Evolutionary conservation across 2,329 filamentous ascomycete genomes (phyloP), one percentile per base, ranked within the genome.

Genomic region (Apiospora saccharicola): DNA sequence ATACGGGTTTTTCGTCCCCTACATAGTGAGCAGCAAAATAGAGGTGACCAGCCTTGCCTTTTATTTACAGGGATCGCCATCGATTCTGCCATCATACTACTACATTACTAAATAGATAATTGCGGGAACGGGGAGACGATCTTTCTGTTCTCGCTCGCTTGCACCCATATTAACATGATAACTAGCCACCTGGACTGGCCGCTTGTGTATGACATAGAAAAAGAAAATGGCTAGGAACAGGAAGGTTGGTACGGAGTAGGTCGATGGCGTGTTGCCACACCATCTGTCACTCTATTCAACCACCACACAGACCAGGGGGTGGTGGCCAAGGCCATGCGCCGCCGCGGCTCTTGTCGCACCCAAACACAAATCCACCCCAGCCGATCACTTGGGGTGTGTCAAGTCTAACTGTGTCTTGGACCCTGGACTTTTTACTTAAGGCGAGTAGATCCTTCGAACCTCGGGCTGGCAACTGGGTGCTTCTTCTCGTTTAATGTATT

Each of bases 311-410:
- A 61, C 53, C 49, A 37, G 30, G 53, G 53, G 53, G 57, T 41
- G 30, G 57, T 64, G 57, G 57, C 57, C 57, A 64, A 64, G 57
- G 57, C 57, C 19, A 41, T 64, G 57, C 57, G 57, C 57, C 57
- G 30, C 57, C 34, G 57, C 57, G 34, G 57, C 57, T 64, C 57
- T 41, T n/a, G 57, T 22, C 12, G 19, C 34, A 24, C 57, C 41
- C 57, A 64, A 64, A 64, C 57, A 64, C 57, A 41, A 64, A 64
- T 34, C 57, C 26, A 30, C 26, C 57, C 34, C 57, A 34, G 57
- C 8, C 34, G 30, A 64, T 41, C 57, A 41, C 57, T 64, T 41
- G 57, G 57, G 57, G 57, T 41, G 57, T 64, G 34, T 64, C 57
- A 64, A 64, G 57, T 61, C 30, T 61, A 61, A 61, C 16, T 57